These are phyloP conservation scores for Coemansia javaensis DNA, from an alignment of 192 early-diverging fungal genomes.

Conservation along the genomic window DNA sequence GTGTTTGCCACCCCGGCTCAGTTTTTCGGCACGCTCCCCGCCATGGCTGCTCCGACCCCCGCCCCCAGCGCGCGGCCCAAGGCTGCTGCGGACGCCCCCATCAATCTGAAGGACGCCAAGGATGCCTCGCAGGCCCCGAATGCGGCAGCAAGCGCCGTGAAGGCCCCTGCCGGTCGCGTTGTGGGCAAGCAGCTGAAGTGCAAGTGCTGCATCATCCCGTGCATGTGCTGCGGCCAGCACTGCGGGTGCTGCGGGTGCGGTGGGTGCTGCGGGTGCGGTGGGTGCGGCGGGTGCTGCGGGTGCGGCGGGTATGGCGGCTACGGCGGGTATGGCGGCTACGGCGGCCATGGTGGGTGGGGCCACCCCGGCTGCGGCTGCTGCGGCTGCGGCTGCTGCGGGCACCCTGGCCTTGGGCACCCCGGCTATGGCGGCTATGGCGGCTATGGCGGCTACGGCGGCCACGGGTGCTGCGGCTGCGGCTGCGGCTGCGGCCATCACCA, in stretches of 20 bases:
- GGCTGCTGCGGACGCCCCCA: background rate
- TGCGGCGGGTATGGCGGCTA: slow-evolving; percentile 31
- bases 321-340: too few species aligned
- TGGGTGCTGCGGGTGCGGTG: too few species aligned
- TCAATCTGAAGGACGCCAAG: too few species aligned
- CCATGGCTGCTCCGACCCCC: background rate
- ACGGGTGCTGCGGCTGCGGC: slow-evolving; percentile 24
- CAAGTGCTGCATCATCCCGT: too few species aligned
- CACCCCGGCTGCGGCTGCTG: slow-evolving; percentile 45
- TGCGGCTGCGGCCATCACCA: slow-evolving; percentile 22
- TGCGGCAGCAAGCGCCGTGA: background rate
- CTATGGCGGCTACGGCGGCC: slow-evolving; percentile 15
- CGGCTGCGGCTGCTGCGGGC: slow-evolving; percentile 26
- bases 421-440: too few species aligned
- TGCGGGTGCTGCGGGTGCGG: slow-evolving; percentile 35
- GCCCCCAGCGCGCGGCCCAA: background rate
- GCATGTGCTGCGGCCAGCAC: too few species aligned
- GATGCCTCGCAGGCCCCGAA: background rate
- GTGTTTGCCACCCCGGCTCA: slow-evolving; percentile 10
- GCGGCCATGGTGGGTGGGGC: too few species aligned
- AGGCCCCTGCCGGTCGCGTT: slow-evolving; percentile 1
- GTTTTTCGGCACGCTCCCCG: slow-evolving; percentile 4
- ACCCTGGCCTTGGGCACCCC: too few species aligned
- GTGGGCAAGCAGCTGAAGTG: slow-evolving; percentile 23
- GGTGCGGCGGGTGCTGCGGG: too few species aligned